These are phyloP conservation scores for Phytophthora brassicae DNA, from an alignment of 352 stramenopile species.

Conservation along the genomic window DNA sequence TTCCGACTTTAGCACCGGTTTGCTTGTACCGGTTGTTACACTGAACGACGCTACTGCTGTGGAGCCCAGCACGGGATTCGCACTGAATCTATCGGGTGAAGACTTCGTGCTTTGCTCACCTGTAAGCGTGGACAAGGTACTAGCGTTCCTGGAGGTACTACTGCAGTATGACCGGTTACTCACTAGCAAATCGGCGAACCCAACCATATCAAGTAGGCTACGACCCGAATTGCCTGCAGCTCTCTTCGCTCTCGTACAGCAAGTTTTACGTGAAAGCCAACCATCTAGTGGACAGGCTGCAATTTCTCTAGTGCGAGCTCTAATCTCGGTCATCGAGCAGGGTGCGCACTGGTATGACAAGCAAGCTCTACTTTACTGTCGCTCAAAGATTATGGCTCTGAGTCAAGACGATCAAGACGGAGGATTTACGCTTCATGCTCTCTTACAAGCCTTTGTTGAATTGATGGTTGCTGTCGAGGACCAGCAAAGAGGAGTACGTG, in stretches of 20 bases:
- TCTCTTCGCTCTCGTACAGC: conserved; percentile 74
- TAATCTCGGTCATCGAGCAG: conserved; percentile 67
- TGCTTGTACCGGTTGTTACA: conserved; percentile 70
- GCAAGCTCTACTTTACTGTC: conserved; percentile 73
- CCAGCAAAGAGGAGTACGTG: conserved; percentile 51
- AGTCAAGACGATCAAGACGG: conserved; percentile 84
- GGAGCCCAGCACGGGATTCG: conserved; percentile 45
- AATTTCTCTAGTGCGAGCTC: conserved; percentile 59
- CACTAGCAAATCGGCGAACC: conserved; percentile 1
- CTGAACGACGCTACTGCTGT: conserved; percentile 42
- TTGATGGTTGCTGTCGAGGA: conserved; percentile 84
- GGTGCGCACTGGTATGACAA: conserved; percentile 76
- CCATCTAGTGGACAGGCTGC: conserved; percentile 50
- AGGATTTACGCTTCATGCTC: conserved; percentile 68
- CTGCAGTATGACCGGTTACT: conserved; percentile 45
- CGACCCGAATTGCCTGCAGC: conserved; percentile 59
- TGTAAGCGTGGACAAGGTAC: conserved; percentile 58
- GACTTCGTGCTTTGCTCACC: conserved; percentile 74
- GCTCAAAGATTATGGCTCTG: conserved; percentile 84
- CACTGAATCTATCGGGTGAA: conserved; percentile 67
- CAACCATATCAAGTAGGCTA: conserved; percentile 28
- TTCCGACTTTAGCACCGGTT: conserved; percentile 51
- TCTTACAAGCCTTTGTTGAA: conserved; percentile 82
- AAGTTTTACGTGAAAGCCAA: conserved; percentile 67
- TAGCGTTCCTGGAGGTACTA: conserved; percentile 68